These are phyloP conservation scores for Trichosporon sp. DNA, from an alignment of 1,284 basidiomycete species.

Conservation along the genomic window DNA sequence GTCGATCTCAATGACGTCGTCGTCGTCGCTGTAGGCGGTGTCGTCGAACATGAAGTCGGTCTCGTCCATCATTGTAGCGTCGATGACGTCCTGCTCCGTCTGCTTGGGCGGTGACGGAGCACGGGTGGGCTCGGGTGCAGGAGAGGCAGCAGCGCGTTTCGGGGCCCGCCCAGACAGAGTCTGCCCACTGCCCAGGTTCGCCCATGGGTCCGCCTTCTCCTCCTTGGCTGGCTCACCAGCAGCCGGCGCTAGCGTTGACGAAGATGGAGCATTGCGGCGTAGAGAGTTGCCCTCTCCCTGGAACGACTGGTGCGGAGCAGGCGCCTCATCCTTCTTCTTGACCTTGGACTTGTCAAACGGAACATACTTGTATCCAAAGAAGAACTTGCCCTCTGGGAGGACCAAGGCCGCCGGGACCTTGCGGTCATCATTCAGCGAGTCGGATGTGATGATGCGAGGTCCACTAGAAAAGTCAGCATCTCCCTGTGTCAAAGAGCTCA, in stretches of 20 bases:
- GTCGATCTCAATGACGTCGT: conserved; percentile 54
- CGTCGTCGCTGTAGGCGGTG: conserved; percentile 39
- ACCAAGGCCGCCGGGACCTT: conserved; percentile 88
- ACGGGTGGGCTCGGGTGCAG: conserved; percentile 7
- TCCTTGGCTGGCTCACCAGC: conserved; percentile 23
- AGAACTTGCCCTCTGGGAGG: conserved; percentile 87
- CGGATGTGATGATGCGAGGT: conserved; percentile 81
- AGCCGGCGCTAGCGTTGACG: conserved; percentile 21
- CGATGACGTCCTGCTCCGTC: conserved; percentile 43
- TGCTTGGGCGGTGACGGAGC: conserved; percentile 19
- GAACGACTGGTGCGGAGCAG: conserved; percentile 41
- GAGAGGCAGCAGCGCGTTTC: conserved; percentile 24
- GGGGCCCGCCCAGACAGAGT: conserved; percentile 36
- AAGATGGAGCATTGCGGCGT: conserved; percentile 27
- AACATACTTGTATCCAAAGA: conserved; percentile 85
- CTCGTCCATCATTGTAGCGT: conserved; percentile 53
- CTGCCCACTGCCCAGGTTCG: conserved; percentile 51
- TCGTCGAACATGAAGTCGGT: conserved; percentile 48
- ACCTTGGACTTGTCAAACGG: conserved; percentile 64
- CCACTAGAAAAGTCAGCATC: conserved; percentile 62
- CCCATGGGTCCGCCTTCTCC: conserved; percentile 52
- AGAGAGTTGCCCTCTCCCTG: conserved; percentile 50
- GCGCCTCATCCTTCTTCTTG: conserved; percentile 36
- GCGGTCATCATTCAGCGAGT: conserved; percentile 69
- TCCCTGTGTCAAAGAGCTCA: conserved; percentile 58